Evolutionary conservation across 75 land plant genomes (phyloP), one percentile per base, ranked within the genome.

Genomic region (Ceratopteris richardii): DNA sequence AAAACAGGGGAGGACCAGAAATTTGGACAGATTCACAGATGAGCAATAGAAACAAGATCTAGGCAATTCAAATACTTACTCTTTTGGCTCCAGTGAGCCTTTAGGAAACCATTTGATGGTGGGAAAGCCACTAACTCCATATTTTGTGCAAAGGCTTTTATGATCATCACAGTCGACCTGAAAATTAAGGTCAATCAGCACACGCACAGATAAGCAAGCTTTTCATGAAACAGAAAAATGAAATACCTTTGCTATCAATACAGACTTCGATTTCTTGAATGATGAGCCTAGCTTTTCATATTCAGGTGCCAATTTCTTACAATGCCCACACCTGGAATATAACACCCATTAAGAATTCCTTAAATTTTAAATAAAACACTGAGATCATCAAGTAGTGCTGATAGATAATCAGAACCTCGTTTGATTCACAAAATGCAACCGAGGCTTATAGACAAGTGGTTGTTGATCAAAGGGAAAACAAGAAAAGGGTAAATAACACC

Each of bases 301-400:
- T 63, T 93, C 98, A 21, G 98, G 98, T 23, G 98, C 98, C 62
- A 93, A 77, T 75, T 79, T 93, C 58, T 93, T 88, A 73, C 98
- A 93, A 64, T 93, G 98, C 16, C 98, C 98, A 78, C 98, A 93
- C 98, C 98, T 93, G n/a, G n/a, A n/a, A n/a, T n/a, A n/a, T n/a
- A n/a, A n/a, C n/a, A n/a, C n/a, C n/a, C n/a, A n/a, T n/a, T n/a
- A n/a, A n/a, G n/a, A n/a, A n/a, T n/a, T n/a, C n/a, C 50, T 18
- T 41, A 40, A 26, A 29, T n/a, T n/a, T n/a, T n/a, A n/a, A n/a
- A n/a, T n/a, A n/a, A 51, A 69, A 33, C 42, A 40, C 14, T 10
- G 42, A 40, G 42, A 40, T 9, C 42, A 40, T 10, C 42, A 40
- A 40, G 42, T 40, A 9, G 14, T 40, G 9, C 42, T 40, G 42